phyloP scores from a whole-genome alignment of 441 rosid genomes.

The Syzygium malaccense region DNA sequence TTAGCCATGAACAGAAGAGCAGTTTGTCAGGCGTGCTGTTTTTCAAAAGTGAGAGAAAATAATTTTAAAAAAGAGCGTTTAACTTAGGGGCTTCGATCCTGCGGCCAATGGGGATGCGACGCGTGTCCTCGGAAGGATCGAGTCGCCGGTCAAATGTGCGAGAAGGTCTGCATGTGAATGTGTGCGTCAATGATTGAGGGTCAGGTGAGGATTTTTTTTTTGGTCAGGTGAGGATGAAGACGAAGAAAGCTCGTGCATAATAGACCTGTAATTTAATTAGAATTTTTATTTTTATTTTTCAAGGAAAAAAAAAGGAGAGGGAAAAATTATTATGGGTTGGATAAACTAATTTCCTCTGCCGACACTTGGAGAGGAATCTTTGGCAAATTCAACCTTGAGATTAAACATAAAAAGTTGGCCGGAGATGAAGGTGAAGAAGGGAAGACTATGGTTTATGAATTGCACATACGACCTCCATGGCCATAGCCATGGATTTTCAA shows the following conservation, averaged over 20 bases:
- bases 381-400: background rate
- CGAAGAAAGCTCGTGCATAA: background rate
- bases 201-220: background rate
- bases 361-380: background rate
- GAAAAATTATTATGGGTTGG: background rate
- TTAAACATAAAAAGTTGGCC: background rate
- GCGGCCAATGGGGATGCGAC: background rate
- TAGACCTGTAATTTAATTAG: background rate
- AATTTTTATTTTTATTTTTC: background rate
- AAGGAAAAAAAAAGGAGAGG: accelerated
- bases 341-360: background rate
- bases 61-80: background rate
- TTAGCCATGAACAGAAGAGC: background rate
- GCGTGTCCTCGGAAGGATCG: background rate
- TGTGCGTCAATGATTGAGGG: background rate
- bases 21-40: background rate
- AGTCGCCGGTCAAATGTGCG: background rate
- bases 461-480: accelerated
- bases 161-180: background rate
- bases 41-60: background rate
- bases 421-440: background rate
- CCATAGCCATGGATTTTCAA: background rate
- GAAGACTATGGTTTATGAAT: background rate
- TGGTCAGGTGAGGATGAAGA: background rate
- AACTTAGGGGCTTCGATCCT: background rate